Evolutionary conservation across 1,284 basidiomycete species (phyloP).

Genomic region (Malassezia pachydermatis): DNA sequence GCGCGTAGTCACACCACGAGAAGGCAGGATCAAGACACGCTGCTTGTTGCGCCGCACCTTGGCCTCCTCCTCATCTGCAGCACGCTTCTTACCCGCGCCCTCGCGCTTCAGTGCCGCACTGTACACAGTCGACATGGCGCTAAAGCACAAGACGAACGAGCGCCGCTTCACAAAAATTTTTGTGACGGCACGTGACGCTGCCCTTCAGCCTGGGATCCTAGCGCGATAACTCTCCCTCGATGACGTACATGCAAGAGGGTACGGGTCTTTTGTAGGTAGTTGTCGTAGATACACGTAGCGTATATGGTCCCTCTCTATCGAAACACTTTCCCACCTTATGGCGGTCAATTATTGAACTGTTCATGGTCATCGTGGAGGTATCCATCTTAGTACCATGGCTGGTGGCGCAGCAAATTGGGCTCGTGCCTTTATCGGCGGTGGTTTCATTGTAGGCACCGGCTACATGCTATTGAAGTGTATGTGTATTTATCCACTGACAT

Average conservation of each 20-base stretch:
- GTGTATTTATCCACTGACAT: not conserved
- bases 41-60: conserved; percentile 51
- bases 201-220: not conserved
- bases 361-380: conserved; percentile 12
- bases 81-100: conserved; percentile 9
- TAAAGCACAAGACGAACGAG: not conserved
- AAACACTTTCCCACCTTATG: no score
- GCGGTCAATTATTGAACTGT: not conserved
- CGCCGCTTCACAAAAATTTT: conserved; percentile 1
- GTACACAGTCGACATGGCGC: conserved; percentile 17
- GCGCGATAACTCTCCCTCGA: no score
- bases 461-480: conserved; percentile 9
- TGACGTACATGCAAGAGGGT: no score
- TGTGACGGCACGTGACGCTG: conserved; percentile 12
- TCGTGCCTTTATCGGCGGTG: conserved; percentile 9
- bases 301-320: no score
- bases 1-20: conserved; percentile 84
- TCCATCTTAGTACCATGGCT: conserved; percentile 3
- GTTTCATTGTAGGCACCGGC: conserved; percentile 10
- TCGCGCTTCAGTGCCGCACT: conserved; percentile 12
- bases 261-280: no score
- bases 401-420: conserved; percentile 15
- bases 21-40: conserved; percentile 76
- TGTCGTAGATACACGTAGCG: no score
- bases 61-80: conserved; percentile 12